These are phyloP conservation scores for Colletotrichum coccodes DNA, from an alignment of 2,329 filamentous ascomycete genomes.

Conservation along the genomic window DNA sequence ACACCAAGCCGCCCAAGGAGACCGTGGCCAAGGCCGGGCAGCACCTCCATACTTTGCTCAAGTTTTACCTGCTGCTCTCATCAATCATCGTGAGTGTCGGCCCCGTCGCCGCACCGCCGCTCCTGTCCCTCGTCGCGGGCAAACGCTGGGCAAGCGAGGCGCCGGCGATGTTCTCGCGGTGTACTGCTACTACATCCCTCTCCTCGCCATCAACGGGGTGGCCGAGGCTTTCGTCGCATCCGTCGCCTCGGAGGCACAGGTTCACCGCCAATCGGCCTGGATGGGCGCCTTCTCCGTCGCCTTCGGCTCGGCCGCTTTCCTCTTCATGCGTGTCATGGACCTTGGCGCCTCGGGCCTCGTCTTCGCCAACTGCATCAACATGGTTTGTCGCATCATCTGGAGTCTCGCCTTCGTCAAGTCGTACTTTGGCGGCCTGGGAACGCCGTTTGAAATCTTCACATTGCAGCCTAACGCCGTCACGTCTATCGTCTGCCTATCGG, in stretches of 20 bases:
- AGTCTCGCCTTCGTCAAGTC: slow-evolving; percentile 76
- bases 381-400: slow-evolving; percentile 86
- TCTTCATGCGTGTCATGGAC: slow-evolving; percentile 75
- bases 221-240: slow-evolving; percentile 93
- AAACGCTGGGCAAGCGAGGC: slow-evolving; percentile 76
- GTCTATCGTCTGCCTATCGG: slow-evolving; percentile 54
- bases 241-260: slow-evolving; percentile 79
- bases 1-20: slow-evolving; percentile 35
- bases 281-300: slow-evolving; percentile 84
- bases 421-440: slow-evolving; percentile 66
- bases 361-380: slow-evolving; percentile 88
- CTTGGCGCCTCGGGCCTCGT: slow-evolving; percentile 86
- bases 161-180: slow-evolving; percentile 78
- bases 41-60: slow-evolving; percentile 73
- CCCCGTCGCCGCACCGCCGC: slow-evolving; percentile 77
- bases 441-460: slow-evolving; percentile 50
- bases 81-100: slow-evolving; percentile 76
- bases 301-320: slow-evolving; percentile 79
- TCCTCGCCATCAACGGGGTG: slow-evolving; percentile 91
- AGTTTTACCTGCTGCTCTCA: slow-evolving; percentile 79
- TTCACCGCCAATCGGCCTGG: slow-evolving; percentile 82
- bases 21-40: slow-evolving; percentile 51
- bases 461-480: slow-evolving; percentile 56
- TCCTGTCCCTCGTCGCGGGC: slow-evolving; percentile 82
- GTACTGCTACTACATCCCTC: slow-evolving; percentile 94